Evolutionary conservation across 495 filamentous ascomycete species (phyloP).

Genomic region (Hypoxylon crocopeplum): DNA sequence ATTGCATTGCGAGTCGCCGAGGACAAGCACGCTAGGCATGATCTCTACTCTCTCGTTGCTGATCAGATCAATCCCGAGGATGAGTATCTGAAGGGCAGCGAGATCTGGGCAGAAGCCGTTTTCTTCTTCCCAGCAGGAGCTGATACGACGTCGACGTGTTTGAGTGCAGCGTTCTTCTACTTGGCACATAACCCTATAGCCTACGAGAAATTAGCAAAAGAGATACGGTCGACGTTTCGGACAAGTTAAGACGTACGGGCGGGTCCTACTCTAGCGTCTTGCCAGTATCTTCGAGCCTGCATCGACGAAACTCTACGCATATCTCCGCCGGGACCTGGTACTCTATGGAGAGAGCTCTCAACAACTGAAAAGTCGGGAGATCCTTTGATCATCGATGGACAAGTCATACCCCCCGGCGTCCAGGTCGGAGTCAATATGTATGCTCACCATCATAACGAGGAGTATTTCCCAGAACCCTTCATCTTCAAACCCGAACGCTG

Average conservation of each 20-base stretch:
- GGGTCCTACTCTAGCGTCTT: constrained; percentile 53
- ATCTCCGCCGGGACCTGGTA: constrained; percentile 56
- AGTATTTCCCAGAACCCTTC: constrained; percentile 51
- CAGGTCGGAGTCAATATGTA: constrained; percentile 49
- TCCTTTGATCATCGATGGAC: constrained; percentile 36
- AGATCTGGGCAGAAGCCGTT: constrained; percentile 22
- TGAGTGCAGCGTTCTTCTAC: constrained; percentile 62
- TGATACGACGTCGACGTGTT: constrained; percentile 57
- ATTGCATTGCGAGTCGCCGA: constrained; percentile 14
- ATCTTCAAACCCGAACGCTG: constrained; percentile 53
- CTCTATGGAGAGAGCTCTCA: constrained; percentile 42
- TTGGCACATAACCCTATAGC: constrained; percentile 54
- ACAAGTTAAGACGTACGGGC: constrained; percentile 48
- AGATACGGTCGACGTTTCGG: constrained; percentile 49
- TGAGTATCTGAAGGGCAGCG: constrained; percentile 2
- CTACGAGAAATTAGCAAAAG: constrained; percentile 48
- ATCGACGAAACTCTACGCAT: constrained; percentile 68
- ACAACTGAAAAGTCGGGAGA: constrained; percentile 5
- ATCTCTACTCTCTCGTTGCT: constrained; percentile 44
- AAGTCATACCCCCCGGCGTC: constrained; percentile 38
- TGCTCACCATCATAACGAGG: constrained; percentile 50
- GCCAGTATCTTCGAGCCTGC: constrained; percentile 55
- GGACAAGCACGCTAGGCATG: constrained; percentile 21
- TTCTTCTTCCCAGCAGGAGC: constrained; percentile 35
- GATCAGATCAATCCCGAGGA: constrained; percentile 46